Evolutionary conservation across 768 basidiomycete species (phyloP).

Genomic region (Holtermanniella nyarrowii): DNA sequence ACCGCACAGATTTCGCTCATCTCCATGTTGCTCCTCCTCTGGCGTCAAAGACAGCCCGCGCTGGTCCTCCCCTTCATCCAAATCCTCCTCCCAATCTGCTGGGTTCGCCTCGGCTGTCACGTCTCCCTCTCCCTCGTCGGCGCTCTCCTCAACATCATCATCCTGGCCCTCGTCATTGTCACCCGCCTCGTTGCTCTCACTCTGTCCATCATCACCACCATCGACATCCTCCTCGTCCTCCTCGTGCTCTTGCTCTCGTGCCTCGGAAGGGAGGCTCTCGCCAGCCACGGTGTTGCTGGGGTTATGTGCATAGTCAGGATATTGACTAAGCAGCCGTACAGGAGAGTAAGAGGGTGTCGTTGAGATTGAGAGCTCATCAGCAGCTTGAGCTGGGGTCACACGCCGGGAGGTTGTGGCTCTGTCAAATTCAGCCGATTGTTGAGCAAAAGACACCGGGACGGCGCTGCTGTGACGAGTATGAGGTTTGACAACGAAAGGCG

Average conservation of each 20-base stretch:
- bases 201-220: not conserved
- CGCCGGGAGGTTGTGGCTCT: too few relatives aligned
- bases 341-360: too few relatives aligned
- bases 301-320: not conserved
- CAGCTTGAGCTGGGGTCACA: too few relatives aligned
- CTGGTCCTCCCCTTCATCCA: not conserved
- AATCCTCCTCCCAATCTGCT: not conserved
- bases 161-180: constrained; percentile 5
- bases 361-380: too few relatives aligned
- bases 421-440: too few relatives aligned
- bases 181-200: constrained; percentile 5
- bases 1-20: too few relatives aligned
- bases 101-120: not conserved
- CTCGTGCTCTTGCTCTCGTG: not conserved
- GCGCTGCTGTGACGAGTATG: too few relatives aligned
- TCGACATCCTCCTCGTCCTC: not conserved
- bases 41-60: not conserved
- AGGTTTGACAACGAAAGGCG: too few relatives aligned
- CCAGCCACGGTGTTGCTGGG: not conserved
- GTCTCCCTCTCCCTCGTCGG: not conserved
- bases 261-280: not conserved
- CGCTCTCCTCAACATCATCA: constrained; percentile 2
- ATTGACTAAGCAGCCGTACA: too few relatives aligned
- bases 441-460: too few relatives aligned
- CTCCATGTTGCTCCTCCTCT: too few relatives aligned